Conservation (phyloP, 2,329 filamentous ascomycete species). For the Dryadomyces quercus-mongolicae region DNA sequence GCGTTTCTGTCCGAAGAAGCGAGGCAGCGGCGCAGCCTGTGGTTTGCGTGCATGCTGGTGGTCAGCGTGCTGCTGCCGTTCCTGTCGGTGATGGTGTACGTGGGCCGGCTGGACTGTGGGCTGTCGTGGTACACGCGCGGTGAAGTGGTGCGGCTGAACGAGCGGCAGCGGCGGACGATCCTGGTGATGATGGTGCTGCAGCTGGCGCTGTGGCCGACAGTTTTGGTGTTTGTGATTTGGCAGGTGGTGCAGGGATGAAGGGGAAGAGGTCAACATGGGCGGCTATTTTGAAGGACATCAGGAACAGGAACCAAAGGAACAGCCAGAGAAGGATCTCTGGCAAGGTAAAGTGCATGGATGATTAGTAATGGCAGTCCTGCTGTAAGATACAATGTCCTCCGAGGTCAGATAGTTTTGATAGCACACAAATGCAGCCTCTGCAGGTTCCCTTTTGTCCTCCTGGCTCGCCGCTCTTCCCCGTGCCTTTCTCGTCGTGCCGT, state of each 20-base stretch:
- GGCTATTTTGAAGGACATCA: too few species aligned
- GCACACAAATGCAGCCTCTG: too few species aligned
- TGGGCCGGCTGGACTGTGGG: conserved; percentile 29
- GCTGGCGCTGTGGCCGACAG: conserved; percentile 12
- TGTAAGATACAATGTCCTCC: too few species aligned
- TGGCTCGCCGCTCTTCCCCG: too few species aligned
- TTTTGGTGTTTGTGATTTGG: conserved; percentile 13
- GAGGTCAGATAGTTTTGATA: too few species aligned
- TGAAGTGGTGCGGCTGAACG: conserved; percentile 26
- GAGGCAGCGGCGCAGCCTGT: conserved; percentile 19
- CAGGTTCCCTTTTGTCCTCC: too few species aligned
- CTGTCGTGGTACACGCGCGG: conserved; percentile 38
- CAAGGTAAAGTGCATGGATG: too few species aligned
- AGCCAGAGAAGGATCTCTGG: too few species aligned
- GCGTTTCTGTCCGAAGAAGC: conserved; percentile 17
- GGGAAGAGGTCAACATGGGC: too few species aligned
- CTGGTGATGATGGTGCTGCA: conserved; percentile 19
- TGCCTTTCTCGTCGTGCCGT: neutral
- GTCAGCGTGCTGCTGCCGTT: conserved; percentile 33
- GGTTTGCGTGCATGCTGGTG: conserved; percentile 26
- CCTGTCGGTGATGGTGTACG: conserved; percentile 30
- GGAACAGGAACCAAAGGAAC: too few species aligned
- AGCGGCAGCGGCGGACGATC: conserved; percentile 23
- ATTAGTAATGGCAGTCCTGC: too few species aligned
- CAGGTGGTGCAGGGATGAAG: neutral